Evolutionary conservation across 805 yeast species (phyloP).

Genomic region (Isabelozyma pseudorhagii): DNA sequence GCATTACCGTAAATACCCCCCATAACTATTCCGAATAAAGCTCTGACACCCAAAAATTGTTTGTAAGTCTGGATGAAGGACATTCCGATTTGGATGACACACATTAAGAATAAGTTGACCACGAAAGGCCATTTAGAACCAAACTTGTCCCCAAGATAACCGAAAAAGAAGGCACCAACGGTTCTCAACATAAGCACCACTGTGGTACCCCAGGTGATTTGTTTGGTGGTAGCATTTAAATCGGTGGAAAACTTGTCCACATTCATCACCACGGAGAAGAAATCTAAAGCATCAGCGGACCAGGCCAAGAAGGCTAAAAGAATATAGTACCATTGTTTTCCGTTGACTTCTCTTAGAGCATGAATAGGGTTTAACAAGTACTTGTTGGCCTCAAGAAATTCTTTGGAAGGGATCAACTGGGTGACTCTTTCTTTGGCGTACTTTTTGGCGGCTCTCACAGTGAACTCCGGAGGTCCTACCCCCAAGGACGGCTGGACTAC

Average conservation of each 20-base stretch:
- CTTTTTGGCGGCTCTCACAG: constrained; percentile 10
- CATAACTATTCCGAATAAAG: constrained; percentile 67
- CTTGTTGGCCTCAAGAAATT: constrained; percentile 8
- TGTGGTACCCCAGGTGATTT: constrained; percentile 71
- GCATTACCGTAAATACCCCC: constrained; percentile 70
- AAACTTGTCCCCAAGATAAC: constrained; percentile 55
- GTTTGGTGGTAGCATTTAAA: constrained; percentile 42
- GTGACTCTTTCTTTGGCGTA: constrained; percentile 12
- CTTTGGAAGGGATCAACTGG: constrained; percentile 10
- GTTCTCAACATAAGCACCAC: constrained; percentile 69
- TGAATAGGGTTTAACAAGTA: constrained; percentile 42
- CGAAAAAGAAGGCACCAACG: constrained; percentile 68
- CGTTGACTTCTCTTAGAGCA: constrained; percentile 31
- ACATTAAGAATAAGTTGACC: constrained; percentile 47
- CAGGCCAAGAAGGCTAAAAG: constrained; percentile 60
- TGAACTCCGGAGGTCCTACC: constrained; percentile 11
- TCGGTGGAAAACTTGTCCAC: constrained; percentile 48
- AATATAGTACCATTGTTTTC: constrained; percentile 55
- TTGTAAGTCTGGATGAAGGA: constrained; percentile 59
- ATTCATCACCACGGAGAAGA: constrained; percentile 59
- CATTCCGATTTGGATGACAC: constrained; percentile 59
- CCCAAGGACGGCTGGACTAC: neutral
- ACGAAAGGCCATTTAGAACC: constrained; percentile 72
- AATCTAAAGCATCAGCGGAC: constrained; percentile 74
- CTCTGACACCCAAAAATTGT: constrained; percentile 55